Percentiles rank a stretch among this genome's conserved stretches.
Evolutionary conservation across 768 basidiomycete species (phyloP).

Genomic region (Serpula lacrymans): DNA sequence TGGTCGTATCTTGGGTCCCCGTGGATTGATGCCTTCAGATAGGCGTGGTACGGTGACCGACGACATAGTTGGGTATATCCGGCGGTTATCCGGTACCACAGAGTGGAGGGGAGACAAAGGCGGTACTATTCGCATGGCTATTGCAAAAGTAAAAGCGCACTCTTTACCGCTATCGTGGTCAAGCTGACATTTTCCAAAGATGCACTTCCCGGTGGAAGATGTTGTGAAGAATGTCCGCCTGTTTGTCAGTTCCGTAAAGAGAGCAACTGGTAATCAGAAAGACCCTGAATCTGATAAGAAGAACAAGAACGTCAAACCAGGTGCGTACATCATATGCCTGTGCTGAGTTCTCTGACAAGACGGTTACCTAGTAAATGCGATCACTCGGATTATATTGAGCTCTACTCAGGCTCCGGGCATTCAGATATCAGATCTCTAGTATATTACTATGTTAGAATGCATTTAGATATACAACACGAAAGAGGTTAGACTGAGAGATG

Average conservation of each 20-base stretch:
- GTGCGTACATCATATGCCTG: constrained; percentile 18
- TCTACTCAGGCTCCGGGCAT: constrained; percentile 89
- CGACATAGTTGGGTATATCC: constrained; percentile 79
- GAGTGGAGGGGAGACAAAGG: constrained; percentile 93
- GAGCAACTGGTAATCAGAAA: constrained; percentile 66
- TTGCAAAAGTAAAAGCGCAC: constrained; percentile 64
- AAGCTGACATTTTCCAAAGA: constrained; percentile 35
- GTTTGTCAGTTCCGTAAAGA: constrained; percentile 72
- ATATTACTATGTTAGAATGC: constrained; percentile 1
- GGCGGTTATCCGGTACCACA: constrained; percentile 71
- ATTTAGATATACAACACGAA: constrained; percentile 1
- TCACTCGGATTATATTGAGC: constrained; percentile 80
- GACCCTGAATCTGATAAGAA: constrained; percentile 39
- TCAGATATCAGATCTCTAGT: constrained; percentile 72
- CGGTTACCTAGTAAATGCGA: constrained; percentile 54
- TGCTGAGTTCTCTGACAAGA: neutral
- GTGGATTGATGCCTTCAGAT: constrained; percentile 93
- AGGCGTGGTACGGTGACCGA: constrained; percentile 93
- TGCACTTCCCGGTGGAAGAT: constrained; percentile 72
- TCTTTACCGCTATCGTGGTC: too few relatives aligned
- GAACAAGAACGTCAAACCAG: constrained; percentile 44
- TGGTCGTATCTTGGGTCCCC: constrained; percentile 78
- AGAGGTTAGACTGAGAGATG: too few relatives aligned
- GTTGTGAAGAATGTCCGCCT: constrained; percentile 76
- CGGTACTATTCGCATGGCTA: constrained; percentile 80